Conservation (phyloP, 1,284 basidiomycete species). For the Taiwanofungus camphoratus region DNA sequence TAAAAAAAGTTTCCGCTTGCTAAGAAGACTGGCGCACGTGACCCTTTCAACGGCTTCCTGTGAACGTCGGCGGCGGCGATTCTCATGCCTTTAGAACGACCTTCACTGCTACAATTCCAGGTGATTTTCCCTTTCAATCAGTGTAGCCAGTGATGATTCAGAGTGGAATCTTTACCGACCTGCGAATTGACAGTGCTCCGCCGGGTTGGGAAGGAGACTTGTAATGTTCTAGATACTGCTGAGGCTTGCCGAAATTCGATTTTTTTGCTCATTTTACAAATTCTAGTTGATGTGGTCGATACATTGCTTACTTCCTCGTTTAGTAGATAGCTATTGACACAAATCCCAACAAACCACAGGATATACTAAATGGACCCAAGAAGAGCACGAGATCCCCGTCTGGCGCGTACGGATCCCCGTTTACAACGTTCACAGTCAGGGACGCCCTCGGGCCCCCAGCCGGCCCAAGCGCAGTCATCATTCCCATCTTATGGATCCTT, state of each 20-base stretch:
- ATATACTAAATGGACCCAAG: conserved; percentile 62
- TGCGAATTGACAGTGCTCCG: conserved; percentile 25
- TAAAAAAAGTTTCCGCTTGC: too few species aligned
- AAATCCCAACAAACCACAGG: not conserved
- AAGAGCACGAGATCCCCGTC: conserved; percentile 71
- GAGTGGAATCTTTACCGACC: conserved; percentile 83
- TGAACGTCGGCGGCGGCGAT: too few species aligned
- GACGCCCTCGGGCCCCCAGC: conserved; percentile 29
- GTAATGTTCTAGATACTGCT: conserved; percentile 87
- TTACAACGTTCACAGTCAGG: conserved; percentile 46
- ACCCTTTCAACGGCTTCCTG: too few species aligned
- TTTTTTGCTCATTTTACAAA: conserved; percentile 6
- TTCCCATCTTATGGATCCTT: conserved; percentile 1
- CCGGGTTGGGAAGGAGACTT: conserved; percentile 70
- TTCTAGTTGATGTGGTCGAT: too few species aligned
- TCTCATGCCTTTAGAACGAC: too few species aligned
- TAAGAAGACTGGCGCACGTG: too few species aligned
- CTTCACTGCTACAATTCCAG: not conserved
- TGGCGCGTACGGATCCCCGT: conserved; percentile 63
- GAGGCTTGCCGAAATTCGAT: conserved; percentile 37
- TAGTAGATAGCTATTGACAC: too few species aligned
- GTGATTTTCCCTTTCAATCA: conserved; percentile 7
- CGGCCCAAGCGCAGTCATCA: conserved; percentile 14
- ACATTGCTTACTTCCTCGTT: too few species aligned
- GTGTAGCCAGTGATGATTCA: conserved; percentile 60